Base-by-base conservation (phyloP, 345 rosid genomes). In the Populus euphratica region DNA sequence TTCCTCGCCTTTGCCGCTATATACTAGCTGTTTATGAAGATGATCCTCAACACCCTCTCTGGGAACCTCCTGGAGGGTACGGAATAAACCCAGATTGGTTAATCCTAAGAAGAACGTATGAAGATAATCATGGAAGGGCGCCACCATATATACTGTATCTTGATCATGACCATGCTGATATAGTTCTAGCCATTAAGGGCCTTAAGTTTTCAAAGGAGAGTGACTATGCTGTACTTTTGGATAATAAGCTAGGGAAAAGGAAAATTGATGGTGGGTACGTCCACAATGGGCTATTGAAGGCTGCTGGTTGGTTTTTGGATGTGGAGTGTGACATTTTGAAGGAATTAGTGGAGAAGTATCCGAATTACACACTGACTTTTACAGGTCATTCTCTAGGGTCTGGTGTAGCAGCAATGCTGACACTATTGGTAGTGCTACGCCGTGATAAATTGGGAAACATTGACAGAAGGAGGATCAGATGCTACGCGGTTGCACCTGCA, bases 401-500 rank as follows among this genome's bases (percentile, higher is more conserved):
- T 49, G 99, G 98, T 74, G 99, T 93, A 8, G 98, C 96, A 3
- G 86, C 99, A 14, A 87, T 93, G 94, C 75, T 92, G 84, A 84
- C 98, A 1, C 86, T 93, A 83, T 88, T 92, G 61, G 93, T 86
- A 74, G 94, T 85, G 78, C 81, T 79, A 17, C 84, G 86, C 83
- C 88, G 84, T 7, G 90, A 88, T 81, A 89, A 87, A 82, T 78
- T 92, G 82, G 97, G 91, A 71, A 83, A 87, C 72, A 87, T 96
- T 18, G 92, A 93, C 33, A 87, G 97, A 76, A 88, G 82, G 76
- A 90, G 96, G 83, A 86, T 93, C n/a, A 88, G 99, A 79, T 89
- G 99, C 87, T 96, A 86, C 61, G 97, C 98, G 43, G 89, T 93
- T 50, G 97, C 99, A 13, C 98, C 99, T 83, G 98, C 99, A 64